These are phyloP conservation scores for Tubosaeta sp. DNA, from an alignment of 768 basidiomycete species.

Conservation along the genomic window DNA sequence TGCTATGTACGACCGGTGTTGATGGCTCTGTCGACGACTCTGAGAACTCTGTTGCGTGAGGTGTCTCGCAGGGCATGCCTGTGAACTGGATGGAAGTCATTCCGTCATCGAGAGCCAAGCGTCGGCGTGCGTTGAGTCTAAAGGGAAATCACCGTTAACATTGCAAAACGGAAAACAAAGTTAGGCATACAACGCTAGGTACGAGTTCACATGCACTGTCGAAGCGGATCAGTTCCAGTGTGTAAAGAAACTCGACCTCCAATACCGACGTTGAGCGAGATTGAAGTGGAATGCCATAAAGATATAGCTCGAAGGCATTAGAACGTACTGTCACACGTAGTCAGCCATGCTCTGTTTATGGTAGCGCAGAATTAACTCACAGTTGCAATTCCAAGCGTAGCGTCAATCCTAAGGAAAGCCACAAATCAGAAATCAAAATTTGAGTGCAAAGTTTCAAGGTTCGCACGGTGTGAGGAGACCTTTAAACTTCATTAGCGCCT, in stretches of 20 bases:
- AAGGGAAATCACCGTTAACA: neutral
- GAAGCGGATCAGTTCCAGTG: neutral
- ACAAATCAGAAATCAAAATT: neutral
- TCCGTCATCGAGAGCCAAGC: neutral
- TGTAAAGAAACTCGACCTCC: constrained; percentile 24
- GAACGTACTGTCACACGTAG: constrained; percentile 30
- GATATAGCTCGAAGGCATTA: constrained; percentile 54
- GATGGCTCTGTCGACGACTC: neutral
- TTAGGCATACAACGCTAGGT: constrained; percentile 37
- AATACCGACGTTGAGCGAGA: constrained; percentile 37
- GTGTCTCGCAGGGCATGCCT: neutral
- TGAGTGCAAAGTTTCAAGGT: neutral
- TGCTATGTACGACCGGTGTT: neutral
- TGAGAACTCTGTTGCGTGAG: neutral
- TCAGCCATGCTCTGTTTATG: neutral
- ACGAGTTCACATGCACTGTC: constrained; percentile 53
- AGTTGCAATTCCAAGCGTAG: constrained; percentile 40
- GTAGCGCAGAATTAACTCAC: constrained; percentile 13
- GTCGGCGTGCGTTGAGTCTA: neutral
- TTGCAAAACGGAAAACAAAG: neutral
- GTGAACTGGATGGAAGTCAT: neutral
- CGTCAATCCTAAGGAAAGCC: constrained; percentile 38
- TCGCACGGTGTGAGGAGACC: constrained; percentile 38
- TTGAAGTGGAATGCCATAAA: constrained; percentile 53
- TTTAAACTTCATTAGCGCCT: constrained; percentile 17